Conservation (phyloP, 495 filamentous ascomycete species). For the Venustampulla echinocandica region DNA sequence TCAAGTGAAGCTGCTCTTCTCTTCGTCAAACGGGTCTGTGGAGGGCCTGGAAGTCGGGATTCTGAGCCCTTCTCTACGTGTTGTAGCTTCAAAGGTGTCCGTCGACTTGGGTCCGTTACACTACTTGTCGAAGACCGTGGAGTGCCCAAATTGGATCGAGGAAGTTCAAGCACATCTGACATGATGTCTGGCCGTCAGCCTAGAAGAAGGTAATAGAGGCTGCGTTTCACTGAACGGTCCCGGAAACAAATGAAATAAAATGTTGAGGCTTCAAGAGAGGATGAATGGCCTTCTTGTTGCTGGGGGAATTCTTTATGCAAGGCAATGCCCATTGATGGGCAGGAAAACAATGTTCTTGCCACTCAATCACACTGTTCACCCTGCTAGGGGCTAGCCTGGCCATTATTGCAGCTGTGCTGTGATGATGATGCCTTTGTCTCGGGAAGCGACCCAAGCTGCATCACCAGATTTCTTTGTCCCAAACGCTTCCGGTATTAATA, state of each 20-base stretch:
- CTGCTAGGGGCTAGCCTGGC: constrained; percentile 12
- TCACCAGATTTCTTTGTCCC: constrained; percentile 18
- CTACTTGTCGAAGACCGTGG: constrained; percentile 18
- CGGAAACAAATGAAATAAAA: constrained; percentile 2
- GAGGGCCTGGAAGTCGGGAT: constrained; percentile 11
- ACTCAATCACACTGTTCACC: constrained; percentile 9
- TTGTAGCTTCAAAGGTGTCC: constrained; percentile 13
- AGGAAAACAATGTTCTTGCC: constrained; percentile 24
- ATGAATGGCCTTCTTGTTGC: constrained; percentile 23
- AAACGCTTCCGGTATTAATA: constrained; percentile 2
- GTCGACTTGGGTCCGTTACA: constrained; percentile 19
- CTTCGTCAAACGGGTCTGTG: constrained; percentile 24
- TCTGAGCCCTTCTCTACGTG: constrained; percentile 14
- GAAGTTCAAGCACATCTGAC: constrained; percentile 7
- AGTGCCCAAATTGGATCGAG: constrained; percentile 8
- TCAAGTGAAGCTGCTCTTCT: constrained; percentile 42
- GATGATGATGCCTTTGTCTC: constrained; percentile 24
- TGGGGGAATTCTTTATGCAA: constrained; percentile 20
- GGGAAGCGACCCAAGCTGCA: constrained; percentile 20
- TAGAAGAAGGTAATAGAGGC: neutral
- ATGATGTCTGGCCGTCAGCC: constrained; percentile 7
- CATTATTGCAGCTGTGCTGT: constrained; percentile 22
- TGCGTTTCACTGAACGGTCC: neutral
- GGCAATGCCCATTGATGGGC: constrained; percentile 21
- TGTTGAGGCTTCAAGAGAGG: constrained; percentile 8